A percentile compares a stretch with the other conserved stretches of the same genome.
Evolutionary conservation across 768 basidiomycete genomes (phyloP).

Genomic region (Phanerochaete sordida): DNA sequence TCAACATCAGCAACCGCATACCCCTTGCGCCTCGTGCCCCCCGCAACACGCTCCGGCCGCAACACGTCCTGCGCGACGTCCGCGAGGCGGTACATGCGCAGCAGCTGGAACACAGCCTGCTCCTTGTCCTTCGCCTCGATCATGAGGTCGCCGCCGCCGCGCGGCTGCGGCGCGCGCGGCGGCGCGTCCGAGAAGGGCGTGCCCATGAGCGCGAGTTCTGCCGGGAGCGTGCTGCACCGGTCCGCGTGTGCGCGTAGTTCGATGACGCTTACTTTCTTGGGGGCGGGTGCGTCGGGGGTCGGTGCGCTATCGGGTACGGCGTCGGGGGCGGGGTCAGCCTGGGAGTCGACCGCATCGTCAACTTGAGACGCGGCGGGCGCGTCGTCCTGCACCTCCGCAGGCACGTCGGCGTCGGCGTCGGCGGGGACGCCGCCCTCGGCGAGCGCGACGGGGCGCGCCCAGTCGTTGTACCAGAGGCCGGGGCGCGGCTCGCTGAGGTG

Average conservation of each 20-base stretch:
- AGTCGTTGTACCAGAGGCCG: slow-evolving; percentile 45
- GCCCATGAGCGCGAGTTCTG: slow-evolving; percentile 52
- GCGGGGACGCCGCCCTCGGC: neutral
- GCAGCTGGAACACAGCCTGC: slow-evolving; percentile 86
- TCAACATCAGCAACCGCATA: neutral
- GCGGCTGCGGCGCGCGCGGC: neutral
- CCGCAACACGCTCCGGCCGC: slow-evolving; percentile 25
- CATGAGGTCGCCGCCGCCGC: slow-evolving; percentile 61
- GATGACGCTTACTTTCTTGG: slow-evolving; percentile 47
- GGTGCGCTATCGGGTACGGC: neutral
- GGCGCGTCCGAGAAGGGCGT: neutral
- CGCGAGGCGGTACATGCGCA: slow-evolving; percentile 70
- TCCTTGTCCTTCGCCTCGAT: slow-evolving; percentile 94
- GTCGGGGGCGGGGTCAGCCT: neutral
- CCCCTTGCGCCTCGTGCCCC: neutral
- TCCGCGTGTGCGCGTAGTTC: slow-evolving; percentile 86
- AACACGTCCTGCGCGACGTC: slow-evolving; percentile 52
- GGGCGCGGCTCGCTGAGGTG: slow-evolving; percentile 89
- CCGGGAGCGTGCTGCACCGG: slow-evolving; percentile 66
- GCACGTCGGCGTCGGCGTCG: neutral
- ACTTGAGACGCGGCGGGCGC: no score
- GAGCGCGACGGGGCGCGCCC: neutral
- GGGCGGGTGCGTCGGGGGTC: neutral
- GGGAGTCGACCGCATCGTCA: no score
- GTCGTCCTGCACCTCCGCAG: no score